Evolutionary conservation across 2,329 filamentous ascomycete genomes (phyloP).

Genomic region (Zopfia rhizophila): DNA sequence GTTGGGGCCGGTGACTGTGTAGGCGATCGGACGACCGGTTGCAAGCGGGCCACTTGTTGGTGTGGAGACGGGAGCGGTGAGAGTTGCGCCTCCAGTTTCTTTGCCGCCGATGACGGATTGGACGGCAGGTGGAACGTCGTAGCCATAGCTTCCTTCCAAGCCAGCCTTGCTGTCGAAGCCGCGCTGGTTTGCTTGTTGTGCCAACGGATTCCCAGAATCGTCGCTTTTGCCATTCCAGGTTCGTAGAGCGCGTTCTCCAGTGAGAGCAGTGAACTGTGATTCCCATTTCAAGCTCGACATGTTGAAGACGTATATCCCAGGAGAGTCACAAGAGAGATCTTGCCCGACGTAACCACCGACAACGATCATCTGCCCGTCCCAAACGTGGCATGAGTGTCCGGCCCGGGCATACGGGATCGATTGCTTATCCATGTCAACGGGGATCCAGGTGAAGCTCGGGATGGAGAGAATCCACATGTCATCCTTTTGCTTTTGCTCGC

Average conservation of each 20-base stretch:
- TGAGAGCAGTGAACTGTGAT: constrained; percentile 72
- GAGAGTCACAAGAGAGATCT: constrained; percentile 71
- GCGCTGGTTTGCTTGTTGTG: constrained; percentile 64
- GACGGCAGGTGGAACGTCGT: constrained; percentile 74
- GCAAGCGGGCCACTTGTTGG: constrained; percentile 76
- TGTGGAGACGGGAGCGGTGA: constrained; percentile 69
- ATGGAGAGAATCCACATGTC: constrained; percentile 84
- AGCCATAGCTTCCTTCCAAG: constrained; percentile 71
- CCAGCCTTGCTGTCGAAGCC: constrained; percentile 63
- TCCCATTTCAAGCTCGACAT: constrained; percentile 76
- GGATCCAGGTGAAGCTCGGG: constrained; percentile 83
- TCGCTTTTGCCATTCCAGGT: constrained; percentile 34
- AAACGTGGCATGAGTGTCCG: constrained; percentile 80
- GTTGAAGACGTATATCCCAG: constrained; percentile 81
- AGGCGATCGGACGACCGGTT: constrained; percentile 75
- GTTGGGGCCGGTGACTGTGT: constrained; percentile 66
- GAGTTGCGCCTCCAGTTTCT: constrained; percentile 73
- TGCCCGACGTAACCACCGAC: constrained; percentile 76
- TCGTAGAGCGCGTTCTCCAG: constrained; percentile 63
- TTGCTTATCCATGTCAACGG: constrained; percentile 65
- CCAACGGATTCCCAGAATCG: constrained; percentile 56
- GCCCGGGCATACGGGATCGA: constrained; percentile 67
- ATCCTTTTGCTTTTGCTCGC: constrained; percentile 68
- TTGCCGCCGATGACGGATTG: constrained; percentile 74
- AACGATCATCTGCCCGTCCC: constrained; percentile 83